Base-by-base conservation (phyloP, 108 stramenopile species). In the Nannochloropsis gaditana region DNA sequence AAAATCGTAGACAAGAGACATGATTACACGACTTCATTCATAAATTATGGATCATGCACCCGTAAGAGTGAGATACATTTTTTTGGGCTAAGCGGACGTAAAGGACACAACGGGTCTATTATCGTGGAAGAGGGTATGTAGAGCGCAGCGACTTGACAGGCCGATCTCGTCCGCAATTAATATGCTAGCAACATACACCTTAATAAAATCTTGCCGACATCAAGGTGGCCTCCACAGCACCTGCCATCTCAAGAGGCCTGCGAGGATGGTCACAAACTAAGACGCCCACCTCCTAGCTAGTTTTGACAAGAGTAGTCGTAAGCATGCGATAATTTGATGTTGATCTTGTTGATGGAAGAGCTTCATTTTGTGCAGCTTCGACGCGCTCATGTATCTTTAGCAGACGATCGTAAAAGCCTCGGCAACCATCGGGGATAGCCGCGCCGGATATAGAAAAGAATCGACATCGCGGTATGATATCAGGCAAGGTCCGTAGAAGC, bases 321-420 rank as follows among this genome's bases (percentile, higher is more conserved):
- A 73, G 59, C 59, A 73, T 73, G 15, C 59, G 59, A 73, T n/a
- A n/a, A n/a, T 15, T 1, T 15, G 59, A n/a, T 15, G 15, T 73
- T 4, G 59, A 73, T n/a, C n/a, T n/a, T n/a, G 19, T n/a, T n/a
- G 19, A 15, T 4, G 19, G 19, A n/a, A n/a, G 15, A n/a, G 6
- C 4, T 73, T 73, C 19, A n/a, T n/a, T n/a, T 73, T 73, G 4
- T 8, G n/a, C 8, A 15, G 15, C 19, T n/a, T 73, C 59, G 19
- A n/a, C 6, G 3, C n/a, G 19, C 59, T 73, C 59, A 15, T 73
- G 59, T 2, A n/a, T n/a, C n/a, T 73, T 73, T 73, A n/a, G 59
- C 59, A 73, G n/a, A 73, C 59, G 59, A n/a, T 73, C 6, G n/a
- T 73, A 73, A 73, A 73, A 73, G n/a, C 59, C 59, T n/a, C 8